phyloP scores from a whole-genome alignment of 108 stramenopile genomes.

The Craspedostauros australis region DNA sequence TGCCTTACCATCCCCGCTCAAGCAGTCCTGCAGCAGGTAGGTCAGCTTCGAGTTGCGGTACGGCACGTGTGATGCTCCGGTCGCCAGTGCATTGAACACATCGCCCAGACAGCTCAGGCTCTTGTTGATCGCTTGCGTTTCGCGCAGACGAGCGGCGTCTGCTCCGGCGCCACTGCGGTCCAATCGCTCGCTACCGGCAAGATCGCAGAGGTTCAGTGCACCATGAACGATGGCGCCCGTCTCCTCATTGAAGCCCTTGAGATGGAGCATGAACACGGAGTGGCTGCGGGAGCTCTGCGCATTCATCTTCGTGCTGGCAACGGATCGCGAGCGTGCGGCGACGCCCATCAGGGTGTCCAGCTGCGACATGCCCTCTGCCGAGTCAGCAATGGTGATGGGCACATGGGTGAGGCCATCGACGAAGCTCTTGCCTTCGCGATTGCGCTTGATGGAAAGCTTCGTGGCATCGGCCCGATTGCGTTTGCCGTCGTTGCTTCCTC shows the following conservation, averaged over 20 bases:
- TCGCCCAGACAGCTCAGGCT: constrained; percentile 95
- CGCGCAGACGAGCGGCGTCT: constrained; percentile 81
- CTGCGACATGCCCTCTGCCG: constrained; percentile 48
- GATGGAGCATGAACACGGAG: constrained; percentile 97
- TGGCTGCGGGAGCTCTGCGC: constrained; percentile 95
- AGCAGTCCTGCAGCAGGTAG: constrained; percentile 87
- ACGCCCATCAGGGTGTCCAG: constrained; percentile 82
- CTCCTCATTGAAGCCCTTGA: constrained; percentile 85
- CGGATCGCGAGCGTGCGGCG: constrained; percentile 89
- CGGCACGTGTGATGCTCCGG: constrained; percentile 87
- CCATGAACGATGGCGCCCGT: constrained; percentile 84
- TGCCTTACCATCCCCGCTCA: constrained; percentile 94
- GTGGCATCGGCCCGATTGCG: constrained; percentile 3
- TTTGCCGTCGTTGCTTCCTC: constrained; percentile 11
- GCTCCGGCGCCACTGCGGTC: constrained; percentile 87
- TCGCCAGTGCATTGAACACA: constrained; percentile 91
- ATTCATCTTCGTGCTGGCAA: constrained; percentile 98
- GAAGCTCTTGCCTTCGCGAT: constrained; percentile 71
- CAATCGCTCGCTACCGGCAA: constrained; percentile 96
- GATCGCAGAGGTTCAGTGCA: constrained; percentile 95
- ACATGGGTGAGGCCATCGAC: constrained; percentile 88
- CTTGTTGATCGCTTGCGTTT: constrained; percentile 98
- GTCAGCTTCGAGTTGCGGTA: constrained; percentile 95
- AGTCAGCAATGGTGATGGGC: constrained; percentile 72
- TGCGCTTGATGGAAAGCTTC: constrained; percentile 77